Evolutionary conservation across 129 eudicot species (phyloP), one percentile per base, ranked within the genome.

Genomic region (Chrysanthemum seticuspe): DNA sequence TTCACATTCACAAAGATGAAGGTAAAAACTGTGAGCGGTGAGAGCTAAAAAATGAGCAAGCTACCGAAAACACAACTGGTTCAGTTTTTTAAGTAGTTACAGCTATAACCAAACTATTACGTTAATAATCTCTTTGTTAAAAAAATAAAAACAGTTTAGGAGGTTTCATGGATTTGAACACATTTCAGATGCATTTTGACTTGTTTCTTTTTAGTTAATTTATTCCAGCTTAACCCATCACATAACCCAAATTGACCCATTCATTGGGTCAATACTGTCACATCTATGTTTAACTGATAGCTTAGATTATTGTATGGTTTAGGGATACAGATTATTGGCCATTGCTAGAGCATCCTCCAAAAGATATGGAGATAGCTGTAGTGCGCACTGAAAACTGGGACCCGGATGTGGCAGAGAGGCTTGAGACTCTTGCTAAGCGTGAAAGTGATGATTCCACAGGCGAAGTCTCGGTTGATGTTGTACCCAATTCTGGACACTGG

Each of bases 361-460:
- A 73, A 36, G 92, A 87, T 23, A 84, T 77, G 77, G 92, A 91
- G 76, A 86, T 91, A 65, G 56, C 69, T 29, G 75, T 88, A 51
- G 88, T 91, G 49, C 95, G 89, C 13, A 93, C 92, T 4, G 97
- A 91, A 83, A 91, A 80, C 76, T 91, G 97, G 96, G 83, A 84
- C 25, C 66, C 73, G 9, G 79, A 80, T 62, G 74, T 78, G 64
- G 72, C 88, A 19, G 79, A 82, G 79, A 80, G 76, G 78, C 95
- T 91, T 48, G 87, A 91, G 74, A 83, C 55, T 9, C 79, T 88
- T 61, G 64, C 81, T 14, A 51, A 75, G 6, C 74, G 78, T 63
- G 70, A 69, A 56, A 70, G 10, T 2, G 79, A 65, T 68, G 88
- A 59, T 53, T 53, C 76, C 19, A 79, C 76, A 47, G 90, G 92